These are phyloP conservation scores for Pythium brassicae DNA, from an alignment of 352 stramenopile genomes.

Conservation along the genomic window DNA sequence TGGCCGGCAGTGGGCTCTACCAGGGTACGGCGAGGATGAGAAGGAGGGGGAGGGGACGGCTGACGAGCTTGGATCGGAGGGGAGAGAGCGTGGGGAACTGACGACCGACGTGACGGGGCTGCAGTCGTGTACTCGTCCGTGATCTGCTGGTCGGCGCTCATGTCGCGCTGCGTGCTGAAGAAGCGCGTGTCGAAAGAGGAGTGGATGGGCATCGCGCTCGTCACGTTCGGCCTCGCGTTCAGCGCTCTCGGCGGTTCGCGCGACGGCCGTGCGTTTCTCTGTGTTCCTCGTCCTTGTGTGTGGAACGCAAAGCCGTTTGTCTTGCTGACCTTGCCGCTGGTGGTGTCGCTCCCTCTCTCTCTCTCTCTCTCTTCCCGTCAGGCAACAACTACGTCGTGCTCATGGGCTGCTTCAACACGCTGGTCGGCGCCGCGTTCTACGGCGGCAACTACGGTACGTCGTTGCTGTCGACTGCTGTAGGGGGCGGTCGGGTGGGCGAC, in stretches of 20 bases:
- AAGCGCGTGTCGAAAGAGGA: conserved; percentile 70
- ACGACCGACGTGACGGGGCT: no score
- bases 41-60: no score
- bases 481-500: no score
- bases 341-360: conserved; percentile 9
- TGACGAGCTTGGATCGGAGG: no score
- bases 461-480: no score
- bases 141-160: conserved; percentile 82
- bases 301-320: no score
- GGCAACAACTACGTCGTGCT: conserved; percentile 65
- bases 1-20: conserved; percentile 78
- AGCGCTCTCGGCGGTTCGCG: conserved; percentile 68
- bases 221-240: conserved; percentile 81
- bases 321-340: no score
- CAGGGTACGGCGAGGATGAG: no score
- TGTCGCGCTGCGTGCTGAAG: conserved; percentile 73
- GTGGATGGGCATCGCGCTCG: conserved; percentile 77
- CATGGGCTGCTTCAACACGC: conserved; percentile 82
- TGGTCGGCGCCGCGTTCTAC: conserved; percentile 79
- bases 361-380: no score
- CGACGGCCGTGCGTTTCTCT: conserved; percentile 26
- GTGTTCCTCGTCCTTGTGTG: not conserved
- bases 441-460: conserved; percentile 70
- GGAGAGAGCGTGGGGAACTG: no score
- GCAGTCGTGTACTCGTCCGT: conserved; percentile 78